A percentile compares a stretch with the other conserved stretches of the same genome.
Conservation (phyloP, 2,329 filamentous ascomycete species). For the Exophiala bonariae region DNA sequence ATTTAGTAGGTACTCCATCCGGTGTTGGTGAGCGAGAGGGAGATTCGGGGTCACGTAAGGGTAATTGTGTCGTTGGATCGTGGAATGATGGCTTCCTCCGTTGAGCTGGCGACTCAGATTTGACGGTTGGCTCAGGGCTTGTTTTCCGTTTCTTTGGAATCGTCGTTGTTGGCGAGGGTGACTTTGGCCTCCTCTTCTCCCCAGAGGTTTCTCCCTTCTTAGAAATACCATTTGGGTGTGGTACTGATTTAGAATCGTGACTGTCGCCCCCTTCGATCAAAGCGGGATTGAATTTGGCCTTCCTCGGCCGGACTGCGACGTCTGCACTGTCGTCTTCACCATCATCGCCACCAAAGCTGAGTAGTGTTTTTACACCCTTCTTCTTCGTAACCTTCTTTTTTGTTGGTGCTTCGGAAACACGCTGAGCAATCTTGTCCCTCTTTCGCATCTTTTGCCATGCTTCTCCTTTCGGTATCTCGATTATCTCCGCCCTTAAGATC, state of each 20-base stretch:
- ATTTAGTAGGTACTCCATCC: slow-evolving; percentile 23
- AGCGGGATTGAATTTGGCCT: slow-evolving; percentile 50
- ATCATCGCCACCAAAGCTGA: slow-evolving; percentile 50
- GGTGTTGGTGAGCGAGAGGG: slow-evolving; percentile 35
- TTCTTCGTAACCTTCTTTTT: slow-evolving; percentile 39
- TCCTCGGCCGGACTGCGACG: slow-evolving; percentile 39
- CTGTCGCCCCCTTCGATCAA: slow-evolving; percentile 38
- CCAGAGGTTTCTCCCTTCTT: slow-evolving; percentile 5
- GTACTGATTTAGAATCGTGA: slow-evolving; percentile 7
- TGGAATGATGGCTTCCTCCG: slow-evolving; percentile 38
- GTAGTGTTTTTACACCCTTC: slow-evolving; percentile 43
- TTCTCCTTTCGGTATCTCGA: slow-evolving; percentile 47
- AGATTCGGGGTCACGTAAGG: slow-evolving; percentile 45
- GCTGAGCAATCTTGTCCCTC: slow-evolving; percentile 36
- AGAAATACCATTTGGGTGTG: slow-evolving; percentile 3
- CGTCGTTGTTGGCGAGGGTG: slow-evolving; percentile 35
- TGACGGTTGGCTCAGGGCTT: slow-evolving; percentile 10
- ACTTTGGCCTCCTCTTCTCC: slow-evolving; percentile 25
- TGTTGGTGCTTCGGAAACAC: slow-evolving; percentile 27
- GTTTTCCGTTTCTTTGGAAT: slow-evolving; percentile 25
- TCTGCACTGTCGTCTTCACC: slow-evolving; percentile 35
- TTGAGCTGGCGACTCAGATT: slow-evolving; percentile 27
- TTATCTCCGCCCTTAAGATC: slow-evolving; percentile 55
- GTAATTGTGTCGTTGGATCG: slow-evolving; percentile 45
- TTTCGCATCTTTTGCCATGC: slow-evolving; percentile 37